Evolutionary conservation across 108 stramenopile genomes (phyloP), one percentile per base, ranked within the genome.

Genomic region (Cyclotella atomus): DNA sequence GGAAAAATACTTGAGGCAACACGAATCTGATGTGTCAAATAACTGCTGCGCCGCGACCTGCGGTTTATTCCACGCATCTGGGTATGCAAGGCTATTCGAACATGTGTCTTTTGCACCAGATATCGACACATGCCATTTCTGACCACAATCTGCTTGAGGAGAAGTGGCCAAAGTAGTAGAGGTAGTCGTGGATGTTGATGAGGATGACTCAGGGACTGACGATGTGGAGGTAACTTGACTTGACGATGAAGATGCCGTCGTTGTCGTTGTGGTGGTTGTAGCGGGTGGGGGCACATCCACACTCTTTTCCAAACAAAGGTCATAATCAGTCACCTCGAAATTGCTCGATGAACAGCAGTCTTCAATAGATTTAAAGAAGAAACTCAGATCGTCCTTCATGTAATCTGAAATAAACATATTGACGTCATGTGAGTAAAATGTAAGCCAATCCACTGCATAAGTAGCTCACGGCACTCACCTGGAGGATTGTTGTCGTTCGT

Each of bases 251-350:
- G 47, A n/a, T 4, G 47, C 3, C 47, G 14, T 49, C n/a, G 17
- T n/a, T 49, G 47, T 4, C 10, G 47, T 19, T 49, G 47, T 49
- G 14, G 47, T 49, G 14, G 47, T 19, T 9, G 47, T 49, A 4
- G 47, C 19, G 3, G 47, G 7, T 49, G 47, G 3, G 19, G 47
- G 3, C 4, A n/a, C 47, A 49, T 49, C 47, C 47, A 49, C 47
- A 49, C 47, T 49, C 17, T 49, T 49, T 8, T 49, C 47, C 19
- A 49, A 49, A 49, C 47, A 49, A 49, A 49, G n/a, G 19, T 49
- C 47, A 49, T 49, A 49, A 49, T 49, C 47, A n/a, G 47, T 17
- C 47, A 49, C 47, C 47, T 19, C 47, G 19, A 49, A 49, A 49
- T 49, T 49, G 17, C 47, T 49, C 19, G 47, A 49, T 9, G 47